Percentiles rank a stretch among this genome's conserved stretches.
These are phyloP conservation scores for Glarea lozoyensis DNA, from an alignment of 495 filamentous ascomycete species.

Conservation along the genomic window DNA sequence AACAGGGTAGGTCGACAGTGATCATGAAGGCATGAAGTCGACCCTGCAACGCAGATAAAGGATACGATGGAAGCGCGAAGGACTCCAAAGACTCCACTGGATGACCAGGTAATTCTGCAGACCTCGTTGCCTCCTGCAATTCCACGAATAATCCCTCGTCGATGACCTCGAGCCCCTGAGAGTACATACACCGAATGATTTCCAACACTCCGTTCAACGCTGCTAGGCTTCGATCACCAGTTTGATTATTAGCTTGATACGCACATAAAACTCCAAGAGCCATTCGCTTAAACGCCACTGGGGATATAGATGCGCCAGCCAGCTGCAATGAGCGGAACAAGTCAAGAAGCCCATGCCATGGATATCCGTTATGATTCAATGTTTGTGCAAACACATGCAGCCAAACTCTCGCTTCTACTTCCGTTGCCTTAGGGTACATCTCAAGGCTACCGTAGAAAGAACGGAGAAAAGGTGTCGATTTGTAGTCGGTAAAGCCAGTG, in stretches of 20 bases:
- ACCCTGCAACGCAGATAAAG: slow-evolving; percentile 4
- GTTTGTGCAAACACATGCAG: slow-evolving; percentile 30
- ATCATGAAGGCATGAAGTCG: slow-evolving; percentile 23
- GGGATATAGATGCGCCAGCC: slow-evolving; percentile 28
- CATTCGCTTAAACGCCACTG: slow-evolving; percentile 27
- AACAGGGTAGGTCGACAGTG: slow-evolving; percentile 33
- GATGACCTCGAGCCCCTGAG: slow-evolving; percentile 34
- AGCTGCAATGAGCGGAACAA: slow-evolving; percentile 25
- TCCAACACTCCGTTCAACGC: background rate
- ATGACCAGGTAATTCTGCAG: background rate
- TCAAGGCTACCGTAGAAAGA: slow-evolving; percentile 33
- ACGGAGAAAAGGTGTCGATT: slow-evolving; percentile 40
- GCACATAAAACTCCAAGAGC: slow-evolving; percentile 29
- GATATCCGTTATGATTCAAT: slow-evolving; percentile 31
- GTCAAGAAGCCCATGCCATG: slow-evolving; percentile 23
- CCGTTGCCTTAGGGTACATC: slow-evolving; percentile 21
- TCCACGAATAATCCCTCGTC: slow-evolving; percentile 34
- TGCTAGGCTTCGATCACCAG: background rate
- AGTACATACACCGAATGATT: slow-evolving; percentile 35
- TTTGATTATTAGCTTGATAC: background rate
- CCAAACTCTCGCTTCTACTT: slow-evolving; percentile 25
- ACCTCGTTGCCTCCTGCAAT: slow-evolving; percentile 27
- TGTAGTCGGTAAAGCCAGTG: slow-evolving; percentile 27
- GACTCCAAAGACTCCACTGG: slow-evolving; percentile 3
- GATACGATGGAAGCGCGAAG: slow-evolving; percentile 10